Evolutionary conservation across 371 early-diverging fungal genomes (phyloP).

Genomic region (Mucor racemosus): DNA sequence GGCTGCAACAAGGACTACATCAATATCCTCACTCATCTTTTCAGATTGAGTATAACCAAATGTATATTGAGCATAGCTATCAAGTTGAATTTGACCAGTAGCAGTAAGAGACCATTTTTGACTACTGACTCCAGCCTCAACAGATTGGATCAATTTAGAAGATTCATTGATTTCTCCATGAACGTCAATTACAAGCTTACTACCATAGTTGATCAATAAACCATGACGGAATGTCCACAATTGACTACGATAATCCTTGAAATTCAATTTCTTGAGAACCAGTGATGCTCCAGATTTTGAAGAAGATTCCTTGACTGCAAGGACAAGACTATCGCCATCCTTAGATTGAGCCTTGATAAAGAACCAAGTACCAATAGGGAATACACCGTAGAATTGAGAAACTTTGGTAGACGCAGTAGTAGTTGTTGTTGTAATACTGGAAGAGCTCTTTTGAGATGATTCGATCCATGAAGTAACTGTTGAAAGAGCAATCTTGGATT

Average conservation of each 20-base stretch:
- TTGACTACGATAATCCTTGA: slow-evolving; percentile 44
- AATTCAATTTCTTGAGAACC: slow-evolving; percentile 36
- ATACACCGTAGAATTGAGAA: slow-evolving; percentile 32
- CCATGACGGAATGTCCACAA: slow-evolving; percentile 60
- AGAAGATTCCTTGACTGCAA: slow-evolving; percentile 34
- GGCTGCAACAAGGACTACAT: slow-evolving; percentile 15
- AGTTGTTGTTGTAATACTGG: slow-evolving; percentile 11
- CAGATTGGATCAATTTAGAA: slow-evolving; percentile 25
- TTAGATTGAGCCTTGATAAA: slow-evolving; percentile 40
- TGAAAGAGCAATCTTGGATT: slow-evolving; percentile 32
- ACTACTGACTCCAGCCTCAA: slow-evolving; percentile 31
- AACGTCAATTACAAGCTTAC: slow-evolving; percentile 46
- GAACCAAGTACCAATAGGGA: slow-evolving; percentile 46
- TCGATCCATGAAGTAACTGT: slow-evolving; percentile 31
- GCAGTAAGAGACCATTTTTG: slow-evolving; percentile 49
- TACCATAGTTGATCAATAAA: slow-evolving; percentile 59
- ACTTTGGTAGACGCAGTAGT: slow-evolving; percentile 10
- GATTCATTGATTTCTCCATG: slow-evolving; percentile 28
- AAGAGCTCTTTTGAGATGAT: slow-evolving; percentile 27
- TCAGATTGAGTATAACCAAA: slow-evolving; percentile 32
- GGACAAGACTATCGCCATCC: slow-evolving; percentile 28
- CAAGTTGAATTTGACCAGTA: slow-evolving; percentile 43
- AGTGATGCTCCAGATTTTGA: slow-evolving; percentile 17
- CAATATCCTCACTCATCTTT: slow-evolving; percentile 9
- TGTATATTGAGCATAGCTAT: slow-evolving; percentile 31